Percentiles rank a stretch among this genome's conserved stretches.
These are phyloP conservation scores for Graphilbum fragrans DNA, from an alignment of 2,329 filamentous ascomycete genomes.

Conservation along the genomic window DNA sequence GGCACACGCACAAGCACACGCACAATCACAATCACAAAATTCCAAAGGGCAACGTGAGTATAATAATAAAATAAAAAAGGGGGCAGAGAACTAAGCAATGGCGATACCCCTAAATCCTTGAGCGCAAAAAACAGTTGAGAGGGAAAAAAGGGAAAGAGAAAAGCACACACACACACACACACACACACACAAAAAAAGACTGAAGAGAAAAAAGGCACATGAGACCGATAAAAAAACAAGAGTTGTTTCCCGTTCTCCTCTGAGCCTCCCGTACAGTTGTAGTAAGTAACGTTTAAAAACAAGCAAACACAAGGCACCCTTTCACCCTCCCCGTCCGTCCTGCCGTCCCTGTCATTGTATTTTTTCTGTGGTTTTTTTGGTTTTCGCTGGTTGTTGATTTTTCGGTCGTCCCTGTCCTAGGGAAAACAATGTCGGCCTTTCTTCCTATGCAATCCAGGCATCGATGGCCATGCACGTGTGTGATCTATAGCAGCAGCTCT, in stretches of 20 bases:
- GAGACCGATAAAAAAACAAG: not conserved
- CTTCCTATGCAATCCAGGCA: too few species aligned
- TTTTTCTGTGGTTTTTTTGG: too few species aligned
- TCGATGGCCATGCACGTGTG: too few species aligned
- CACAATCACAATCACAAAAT: not conserved
- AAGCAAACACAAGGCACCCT: not conserved
- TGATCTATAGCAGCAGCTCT: too few species aligned
- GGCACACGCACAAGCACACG: too few species aligned
- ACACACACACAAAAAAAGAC: not conserved
- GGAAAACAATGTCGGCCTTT: too few species aligned
- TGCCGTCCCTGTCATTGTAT: too few species aligned
- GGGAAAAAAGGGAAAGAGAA: not conserved
- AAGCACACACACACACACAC: not conserved
- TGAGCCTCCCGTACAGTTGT: too few species aligned
- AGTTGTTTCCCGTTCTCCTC: not conserved
- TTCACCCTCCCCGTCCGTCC: not conserved
- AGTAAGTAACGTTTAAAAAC: too few species aligned
- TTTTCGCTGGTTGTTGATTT: too few species aligned
- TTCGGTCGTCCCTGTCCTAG: too few species aligned
- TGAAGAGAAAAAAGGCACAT: conserved; percentile 1
- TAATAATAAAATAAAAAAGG: not conserved
- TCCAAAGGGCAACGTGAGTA: not conserved
- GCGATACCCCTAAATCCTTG: not conserved
- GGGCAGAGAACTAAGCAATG: not conserved
- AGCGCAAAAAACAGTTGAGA: not conserved